Evolutionary conservation across 306 rosid genomes (phyloP), one percentile per base, ranked within the genome.

Genomic region (Senna siamea): DNA sequence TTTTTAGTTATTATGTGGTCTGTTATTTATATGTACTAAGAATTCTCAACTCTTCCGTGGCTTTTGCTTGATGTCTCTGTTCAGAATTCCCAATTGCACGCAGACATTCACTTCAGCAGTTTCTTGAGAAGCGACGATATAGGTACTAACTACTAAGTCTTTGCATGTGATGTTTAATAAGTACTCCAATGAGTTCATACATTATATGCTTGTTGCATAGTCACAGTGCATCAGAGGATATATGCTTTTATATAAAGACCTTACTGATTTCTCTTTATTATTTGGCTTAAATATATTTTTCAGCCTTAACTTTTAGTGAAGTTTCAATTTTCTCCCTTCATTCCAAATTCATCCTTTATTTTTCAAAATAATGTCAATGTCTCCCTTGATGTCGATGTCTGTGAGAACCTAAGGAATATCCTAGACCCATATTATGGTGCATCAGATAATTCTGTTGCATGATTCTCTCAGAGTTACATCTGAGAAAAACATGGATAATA

Each of bases 51-150:
- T 78, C 19, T 13, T 41, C 15, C 69, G 14, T 67, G 69, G 35
- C n/a, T 60, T 77, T 77, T 73, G 54, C 20, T 57, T 69, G 15
- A 35, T 46, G 17, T 69, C 55, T 74, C 65, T 76, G 43, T 57
- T 72, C 87, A 90, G 96, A 88, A 73, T 84, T 90, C 72, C 96
- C 96, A 28, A n/a, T 90, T 34, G 88, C 93, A 20, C 87, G 96
- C 69, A 86, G 93, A 65, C 91, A 88, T 9, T 90, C 96, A 47
- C 93, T 90, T 68, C 93, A 88, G 76, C 85, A 87, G 22, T 90
- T 90, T 79, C 83, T 90, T 80, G 96, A 88, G 87, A 90, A 88
- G 83, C 84, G 96, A 34, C 80, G 85, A 59, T 85, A 66, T 69
- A 90, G 96, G 96, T 89, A 72, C 15, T 66, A 5, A 26, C 30